Conservation (phyloP, 495 filamentous ascomycete species). For the Penicillium arizonense region DNA sequence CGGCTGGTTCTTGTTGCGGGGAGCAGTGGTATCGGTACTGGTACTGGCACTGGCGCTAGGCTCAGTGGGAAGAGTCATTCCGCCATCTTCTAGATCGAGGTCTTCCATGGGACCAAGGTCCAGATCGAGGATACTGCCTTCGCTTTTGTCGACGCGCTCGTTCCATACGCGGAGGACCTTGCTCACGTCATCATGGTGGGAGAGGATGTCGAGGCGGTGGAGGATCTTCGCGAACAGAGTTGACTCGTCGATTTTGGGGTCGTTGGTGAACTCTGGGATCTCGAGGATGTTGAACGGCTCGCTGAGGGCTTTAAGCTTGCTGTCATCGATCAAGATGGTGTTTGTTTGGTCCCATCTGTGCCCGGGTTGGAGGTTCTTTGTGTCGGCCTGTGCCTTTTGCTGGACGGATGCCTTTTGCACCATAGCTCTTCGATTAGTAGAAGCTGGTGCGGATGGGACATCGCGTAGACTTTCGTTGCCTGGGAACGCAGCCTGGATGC, state of each 20-base stretch:
- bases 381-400: not conserved
- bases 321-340: slow-evolving; percentile 89
- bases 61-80: slow-evolving; percentile 6
- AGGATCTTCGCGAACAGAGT: slow-evolving; percentile 34
- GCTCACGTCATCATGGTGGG: slow-evolving; percentile 41
- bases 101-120: slow-evolving; percentile 8
- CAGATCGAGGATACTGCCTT: slow-evolving; percentile 26
- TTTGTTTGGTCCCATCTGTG: slow-evolving; percentile 74
- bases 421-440: not conserved
- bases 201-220: slow-evolving; percentile 27
- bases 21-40: not conserved
- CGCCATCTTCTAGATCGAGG: slow-evolving; percentile 17
- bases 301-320: slow-evolving; percentile 67
- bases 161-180: slow-evolving; percentile 33
- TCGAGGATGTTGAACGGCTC: slow-evolving; percentile 83
- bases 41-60: not conserved
- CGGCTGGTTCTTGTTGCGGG: no score
- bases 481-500: slow-evolving; percentile 51
- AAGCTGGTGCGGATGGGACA: not conserved
- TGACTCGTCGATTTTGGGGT: slow-evolving; percentile 25
- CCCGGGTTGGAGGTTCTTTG: not conserved
- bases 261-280: slow-evolving; percentile 68
- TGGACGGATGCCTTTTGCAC: not conserved
- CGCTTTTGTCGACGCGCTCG: slow-evolving; percentile 5
- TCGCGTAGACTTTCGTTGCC: slow-evolving; percentile 5